Evolutionary conservation across 1,139 yeast genomes (phyloP).

Genomic region (Zygoascus sp.): DNA sequence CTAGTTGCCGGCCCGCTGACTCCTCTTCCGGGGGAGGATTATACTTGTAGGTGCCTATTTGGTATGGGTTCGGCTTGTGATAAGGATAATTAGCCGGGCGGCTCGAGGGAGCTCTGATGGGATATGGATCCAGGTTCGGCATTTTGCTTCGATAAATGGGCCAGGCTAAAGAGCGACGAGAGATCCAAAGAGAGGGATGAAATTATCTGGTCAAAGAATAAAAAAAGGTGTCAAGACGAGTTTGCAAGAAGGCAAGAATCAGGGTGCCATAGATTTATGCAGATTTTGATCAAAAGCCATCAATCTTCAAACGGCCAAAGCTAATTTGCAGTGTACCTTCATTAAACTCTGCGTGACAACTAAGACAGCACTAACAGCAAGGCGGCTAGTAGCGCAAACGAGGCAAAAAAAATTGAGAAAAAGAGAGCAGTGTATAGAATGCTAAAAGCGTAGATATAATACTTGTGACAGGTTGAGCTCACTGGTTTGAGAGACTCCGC

Average conservation of each 20-base stretch:
- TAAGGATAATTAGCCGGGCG: neutral
- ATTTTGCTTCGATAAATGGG: neutral
- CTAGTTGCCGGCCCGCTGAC: neutral
- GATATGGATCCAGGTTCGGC: neutral
- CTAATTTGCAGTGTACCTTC: neutral
- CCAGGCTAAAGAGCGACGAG: too few species aligned
- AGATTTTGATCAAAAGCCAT: neutral
- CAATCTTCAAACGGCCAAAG: neutral
- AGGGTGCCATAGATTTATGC: neutral
- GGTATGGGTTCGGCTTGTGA: conserved; percentile 5
- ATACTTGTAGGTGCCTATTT: conserved; percentile 2
- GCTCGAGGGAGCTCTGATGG: neutral
- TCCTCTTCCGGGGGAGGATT: neutral
- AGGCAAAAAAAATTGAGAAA: neutral
- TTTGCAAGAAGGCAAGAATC: neutral
- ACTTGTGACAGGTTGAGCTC: too few species aligned
- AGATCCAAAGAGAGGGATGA: too few species aligned
- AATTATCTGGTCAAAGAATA: neutral
- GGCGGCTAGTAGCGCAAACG: neutral
- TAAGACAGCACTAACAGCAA: neutral
- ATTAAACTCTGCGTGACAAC: neutral
- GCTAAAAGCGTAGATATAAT: too few species aligned
- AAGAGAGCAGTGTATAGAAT: too few species aligned
- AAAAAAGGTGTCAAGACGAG: neutral
- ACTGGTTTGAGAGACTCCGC: too few species aligned